Percentiles rank a stretch among this genome's conserved stretches.
phyloP scores from a whole-genome alignment of 208 protist species.

The Leishmania lainsoni region DNA sequence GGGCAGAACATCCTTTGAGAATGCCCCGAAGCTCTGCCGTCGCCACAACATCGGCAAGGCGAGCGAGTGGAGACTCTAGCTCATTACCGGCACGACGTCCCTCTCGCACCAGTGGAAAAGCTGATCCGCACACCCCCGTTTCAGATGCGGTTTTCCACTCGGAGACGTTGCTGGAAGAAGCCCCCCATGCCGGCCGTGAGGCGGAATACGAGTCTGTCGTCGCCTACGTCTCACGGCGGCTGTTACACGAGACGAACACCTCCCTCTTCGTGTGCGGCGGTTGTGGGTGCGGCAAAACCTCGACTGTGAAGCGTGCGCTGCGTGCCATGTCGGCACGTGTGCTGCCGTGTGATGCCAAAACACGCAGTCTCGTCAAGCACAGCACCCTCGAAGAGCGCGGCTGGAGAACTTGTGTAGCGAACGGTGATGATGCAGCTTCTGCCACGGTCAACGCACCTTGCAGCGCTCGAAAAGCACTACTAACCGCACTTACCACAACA shows the following conservation, averaged over 20 bases:
- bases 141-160: slow-evolving; percentile 6
- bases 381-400: slow-evolving; percentile 25
- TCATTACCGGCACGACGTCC: not conserved
- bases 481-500: not conserved
- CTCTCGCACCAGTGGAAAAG: not conserved
- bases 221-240: slow-evolving; percentile 50
- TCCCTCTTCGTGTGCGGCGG: slow-evolving; percentile 85
- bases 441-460: not conserved
- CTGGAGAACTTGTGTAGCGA: slow-evolving; percentile 1
- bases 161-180: slow-evolving; percentile 33
- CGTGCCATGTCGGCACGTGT: slow-evolving; percentile 52
- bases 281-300: slow-evolving; percentile 86
- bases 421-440: not conserved
- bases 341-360: slow-evolving; percentile 53
- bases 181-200: slow-evolving; percentile 41
- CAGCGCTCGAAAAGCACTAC: not conserved
- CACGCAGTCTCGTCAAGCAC: slow-evolving; percentile 25
- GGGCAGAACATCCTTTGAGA: not conserved
- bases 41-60: not conserved
- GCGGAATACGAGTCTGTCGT: slow-evolving; percentile 62
- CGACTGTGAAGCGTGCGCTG: slow-evolving; percentile 72
- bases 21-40: not conserved
- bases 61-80: not conserved
- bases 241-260: slow-evolving; percentile 33
- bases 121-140: not conserved